Conservation (phyloP, 2,329 filamentous ascomycete species). For the Alternaria infectoria region DNA sequence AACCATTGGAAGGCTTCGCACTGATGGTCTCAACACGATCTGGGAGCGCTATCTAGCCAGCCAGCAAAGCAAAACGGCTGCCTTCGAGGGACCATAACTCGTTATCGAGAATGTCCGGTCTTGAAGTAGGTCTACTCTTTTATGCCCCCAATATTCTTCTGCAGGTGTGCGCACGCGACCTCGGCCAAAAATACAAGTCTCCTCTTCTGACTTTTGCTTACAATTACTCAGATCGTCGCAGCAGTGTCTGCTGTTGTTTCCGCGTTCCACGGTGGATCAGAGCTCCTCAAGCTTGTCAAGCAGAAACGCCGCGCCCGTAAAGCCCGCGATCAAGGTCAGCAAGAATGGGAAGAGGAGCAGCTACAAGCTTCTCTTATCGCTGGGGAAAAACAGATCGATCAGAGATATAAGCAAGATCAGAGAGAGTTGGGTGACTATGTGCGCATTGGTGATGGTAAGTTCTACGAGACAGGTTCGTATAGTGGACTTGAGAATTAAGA, state of each 20-base stretch:
- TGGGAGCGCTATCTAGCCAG: neutral
- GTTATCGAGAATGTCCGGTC: slow-evolving; percentile 28
- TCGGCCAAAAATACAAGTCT: neutral
- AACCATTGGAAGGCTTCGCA: neutral
- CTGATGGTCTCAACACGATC: slow-evolving; percentile 3
- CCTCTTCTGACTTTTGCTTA: neutral
- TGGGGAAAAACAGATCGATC: slow-evolving; percentile 45
- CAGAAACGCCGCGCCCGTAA: slow-evolving; percentile 42
- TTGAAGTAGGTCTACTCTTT: slow-evolving; percentile 31
- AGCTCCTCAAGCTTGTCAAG: slow-evolving; percentile 46
- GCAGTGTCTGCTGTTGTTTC: slow-evolving; percentile 53
- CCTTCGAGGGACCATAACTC: neutral
- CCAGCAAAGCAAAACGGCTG: neutral
- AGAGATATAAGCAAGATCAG: slow-evolving; percentile 42
- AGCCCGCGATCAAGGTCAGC: slow-evolving; percentile 26
- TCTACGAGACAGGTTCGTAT: slow-evolving; percentile 12
- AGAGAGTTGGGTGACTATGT: slow-evolving; percentile 46
- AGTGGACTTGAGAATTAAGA: neutral
- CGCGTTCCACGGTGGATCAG: slow-evolving; percentile 52
- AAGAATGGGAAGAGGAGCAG: slow-evolving; percentile 46
- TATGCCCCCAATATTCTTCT: neutral
- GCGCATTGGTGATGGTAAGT: slow-evolving; percentile 49
- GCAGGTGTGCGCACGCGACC: neutral
- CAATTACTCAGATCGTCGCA: slow-evolving; percentile 42
- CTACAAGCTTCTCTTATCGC: slow-evolving; percentile 48